Conservation (phyloP, 495 filamentous ascomycete species). For the Durotheca rogersii region DNA sequence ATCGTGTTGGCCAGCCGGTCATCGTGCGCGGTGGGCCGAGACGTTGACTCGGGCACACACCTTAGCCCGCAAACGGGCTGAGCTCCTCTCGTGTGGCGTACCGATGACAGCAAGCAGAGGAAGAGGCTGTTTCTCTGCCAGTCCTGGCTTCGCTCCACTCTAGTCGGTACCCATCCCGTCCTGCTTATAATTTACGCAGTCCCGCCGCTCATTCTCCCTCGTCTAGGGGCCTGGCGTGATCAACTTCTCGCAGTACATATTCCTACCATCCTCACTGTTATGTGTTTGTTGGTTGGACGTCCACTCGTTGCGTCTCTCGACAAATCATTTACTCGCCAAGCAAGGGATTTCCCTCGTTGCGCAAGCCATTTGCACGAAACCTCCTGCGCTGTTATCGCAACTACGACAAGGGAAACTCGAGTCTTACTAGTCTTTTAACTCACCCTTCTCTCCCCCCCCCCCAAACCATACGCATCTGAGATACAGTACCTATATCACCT, state of each 20-base stretch:
- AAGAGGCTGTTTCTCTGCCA: slow-evolving; percentile 3
- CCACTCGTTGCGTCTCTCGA: slow-evolving; percentile 10
- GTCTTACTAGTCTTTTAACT: too few relatives aligned
- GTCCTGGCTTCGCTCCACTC: slow-evolving; percentile 8
- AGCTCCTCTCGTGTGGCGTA: slow-evolving; percentile 4
- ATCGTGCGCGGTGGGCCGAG: not conserved
- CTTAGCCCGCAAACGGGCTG: slow-evolving; percentile 14
- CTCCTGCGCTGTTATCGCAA: slow-evolving; percentile 7
- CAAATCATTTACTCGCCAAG: slow-evolving; percentile 5
- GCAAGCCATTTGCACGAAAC: slow-evolving; percentile 6
- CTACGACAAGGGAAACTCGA: slow-evolving; percentile 8
- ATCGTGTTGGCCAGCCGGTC: not conserved
- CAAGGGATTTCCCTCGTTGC: slow-evolving; percentile 10
- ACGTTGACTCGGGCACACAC: not conserved
- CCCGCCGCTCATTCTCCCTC: slow-evolving; percentile 6
- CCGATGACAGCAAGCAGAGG: too few relatives aligned
- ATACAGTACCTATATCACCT: too few relatives aligned
- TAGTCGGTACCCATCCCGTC: slow-evolving; percentile 20
- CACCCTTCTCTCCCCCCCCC: too few relatives aligned
- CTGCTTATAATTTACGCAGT: slow-evolving; percentile 21
- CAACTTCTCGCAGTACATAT: too few relatives aligned
- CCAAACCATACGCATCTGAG: too few relatives aligned
- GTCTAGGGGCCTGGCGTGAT: slow-evolving; percentile 3
- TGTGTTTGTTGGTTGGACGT: slow-evolving; percentile 4
- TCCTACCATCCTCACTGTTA: too few relatives aligned